phyloP scores from a whole-genome alignment of 768 basidiomycete species.

The Russula foetens region DNA sequence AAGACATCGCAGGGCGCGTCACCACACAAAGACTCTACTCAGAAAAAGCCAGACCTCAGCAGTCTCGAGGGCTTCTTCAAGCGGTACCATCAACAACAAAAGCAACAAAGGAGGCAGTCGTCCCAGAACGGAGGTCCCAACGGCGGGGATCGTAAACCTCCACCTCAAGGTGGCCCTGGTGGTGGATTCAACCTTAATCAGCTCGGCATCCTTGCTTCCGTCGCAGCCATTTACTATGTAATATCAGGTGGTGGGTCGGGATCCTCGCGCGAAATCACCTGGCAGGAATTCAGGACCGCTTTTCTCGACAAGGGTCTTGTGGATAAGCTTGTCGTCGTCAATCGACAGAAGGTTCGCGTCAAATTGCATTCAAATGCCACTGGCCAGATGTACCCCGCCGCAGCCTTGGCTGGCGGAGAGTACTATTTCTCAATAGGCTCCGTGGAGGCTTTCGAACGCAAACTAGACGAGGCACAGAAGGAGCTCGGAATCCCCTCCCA shows the following conservation, averaged over 20 bases:
- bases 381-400: conserved; percentile 63
- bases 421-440: conserved; percentile 98
- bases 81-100: conserved; percentile 21
- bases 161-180: conserved; percentile 38
- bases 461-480: conserved; percentile 86
- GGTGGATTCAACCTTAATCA: conserved; percentile 51
- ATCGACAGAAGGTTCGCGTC: conserved; percentile 83
- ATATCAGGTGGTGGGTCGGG: conserved; percentile 40
- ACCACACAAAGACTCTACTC: conserved; percentile 9
- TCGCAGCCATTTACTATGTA: conserved; percentile 57
- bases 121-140: conserved; percentile 28
- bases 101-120: conserved; percentile 18
- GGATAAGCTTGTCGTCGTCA: conserved; percentile 87
- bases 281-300: conserved; percentile 98
- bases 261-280: conserved; percentile 86
- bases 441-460: conserved; percentile 92
- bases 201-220: conserved; percentile 48
- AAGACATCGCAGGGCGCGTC: conserved; percentile 16
- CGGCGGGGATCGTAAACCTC: conserved; percentile 36
- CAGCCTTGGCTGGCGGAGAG: conserved; percentile 45
- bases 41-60: conserved; percentile 22
- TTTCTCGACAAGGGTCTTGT: conserved; percentile 96
- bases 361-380: conserved; percentile 88
- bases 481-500: conserved; percentile 88
- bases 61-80: conserved; percentile 22